phyloP scores from a whole-genome alignment of 1,284 basidiomycete species.

The Cryptococcus jaspeensis region DNA sequence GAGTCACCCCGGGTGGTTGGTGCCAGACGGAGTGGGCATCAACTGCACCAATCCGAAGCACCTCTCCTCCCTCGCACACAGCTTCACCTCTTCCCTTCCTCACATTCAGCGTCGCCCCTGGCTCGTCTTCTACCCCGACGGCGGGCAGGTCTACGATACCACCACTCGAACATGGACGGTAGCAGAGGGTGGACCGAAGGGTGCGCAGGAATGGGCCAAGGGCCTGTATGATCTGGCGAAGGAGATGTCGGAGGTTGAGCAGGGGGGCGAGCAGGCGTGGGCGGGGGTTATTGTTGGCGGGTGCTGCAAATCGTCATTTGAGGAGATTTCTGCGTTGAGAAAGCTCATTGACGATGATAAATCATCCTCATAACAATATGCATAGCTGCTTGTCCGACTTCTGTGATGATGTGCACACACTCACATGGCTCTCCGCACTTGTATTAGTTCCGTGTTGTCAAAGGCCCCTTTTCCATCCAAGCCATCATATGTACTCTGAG shows the following conservation, averaged over 20 bases:
- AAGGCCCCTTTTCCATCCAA: not conserved
- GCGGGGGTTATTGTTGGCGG: conserved; percentile 64
- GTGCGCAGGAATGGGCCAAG: conserved; percentile 54
- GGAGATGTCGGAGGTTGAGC: conserved; percentile 13
- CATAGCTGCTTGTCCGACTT: not conserved
- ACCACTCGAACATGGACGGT: conserved; percentile 56
- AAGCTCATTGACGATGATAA: conserved; percentile 6
- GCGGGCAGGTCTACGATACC: conserved; percentile 61
- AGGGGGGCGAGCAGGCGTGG: conserved; percentile 52
- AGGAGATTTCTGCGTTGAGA: conserved; percentile 54
- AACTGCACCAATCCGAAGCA: conserved; percentile 63
- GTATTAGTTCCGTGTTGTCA: not conserved
- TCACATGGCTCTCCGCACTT: not conserved
- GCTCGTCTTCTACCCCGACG: conserved; percentile 73
- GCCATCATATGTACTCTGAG: not conserved
- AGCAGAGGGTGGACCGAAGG: conserved; percentile 1
- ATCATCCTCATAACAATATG: not conserved
- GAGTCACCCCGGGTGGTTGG: not conserved
- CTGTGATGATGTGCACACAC: not conserved
- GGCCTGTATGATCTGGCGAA: conserved; percentile 48
- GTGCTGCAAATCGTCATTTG: conserved; percentile 65
- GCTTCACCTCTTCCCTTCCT: not conserved
- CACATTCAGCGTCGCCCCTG: conserved; percentile 48
- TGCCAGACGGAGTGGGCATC: conserved; percentile 62
- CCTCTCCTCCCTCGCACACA: conserved; percentile 15